Conservation (phyloP, 2,329 filamentous ascomycete species). For the Venturia oleaginea region DNA sequence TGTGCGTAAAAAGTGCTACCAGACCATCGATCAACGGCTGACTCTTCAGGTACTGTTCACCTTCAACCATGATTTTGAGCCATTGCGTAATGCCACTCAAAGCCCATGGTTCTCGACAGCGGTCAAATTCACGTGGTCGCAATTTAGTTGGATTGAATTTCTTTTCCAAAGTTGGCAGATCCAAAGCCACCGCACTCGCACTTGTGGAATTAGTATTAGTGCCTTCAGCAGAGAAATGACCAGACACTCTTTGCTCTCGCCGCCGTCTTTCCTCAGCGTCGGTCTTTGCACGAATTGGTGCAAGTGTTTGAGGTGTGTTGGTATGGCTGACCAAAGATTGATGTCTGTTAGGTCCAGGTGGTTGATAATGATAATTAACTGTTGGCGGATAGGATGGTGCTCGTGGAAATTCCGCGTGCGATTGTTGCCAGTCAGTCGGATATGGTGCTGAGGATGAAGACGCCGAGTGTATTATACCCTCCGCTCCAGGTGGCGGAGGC, state of each 20-base stretch:
- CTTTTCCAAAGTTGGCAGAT: conserved; percentile 71
- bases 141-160: conserved; percentile 81
- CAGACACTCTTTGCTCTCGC: conserved; percentile 21
- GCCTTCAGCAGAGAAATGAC: conserved; percentile 27
- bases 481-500: conserved; percentile 54
- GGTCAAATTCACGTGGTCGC: conserved; percentile 69
- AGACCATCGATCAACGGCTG: conserved; percentile 81
- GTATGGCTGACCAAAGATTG: conserved; percentile 74
- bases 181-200: conserved; percentile 53
- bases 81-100: conserved; percentile 78
- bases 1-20: conserved; percentile 81
- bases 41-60: conserved; percentile 77
- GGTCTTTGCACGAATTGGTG: conserved; percentile 87
- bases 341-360: conserved; percentile 11
- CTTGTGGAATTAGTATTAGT: conserved; percentile 45
- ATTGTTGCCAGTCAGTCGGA: conserved; percentile 10
- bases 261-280: conserved; percentile 65
- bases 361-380: background rate
- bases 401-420: conserved; percentile 11
- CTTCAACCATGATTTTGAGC: conserved; percentile 83
- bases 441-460: conserved; percentile 50
- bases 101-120: conserved; percentile 85
- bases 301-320: conserved; percentile 66
- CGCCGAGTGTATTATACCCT: conserved; percentile 15
- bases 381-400: conserved; percentile 10